Conservation (phyloP, 345 rosid genomes). For the Eucalyptus erythrocorys region DNA sequence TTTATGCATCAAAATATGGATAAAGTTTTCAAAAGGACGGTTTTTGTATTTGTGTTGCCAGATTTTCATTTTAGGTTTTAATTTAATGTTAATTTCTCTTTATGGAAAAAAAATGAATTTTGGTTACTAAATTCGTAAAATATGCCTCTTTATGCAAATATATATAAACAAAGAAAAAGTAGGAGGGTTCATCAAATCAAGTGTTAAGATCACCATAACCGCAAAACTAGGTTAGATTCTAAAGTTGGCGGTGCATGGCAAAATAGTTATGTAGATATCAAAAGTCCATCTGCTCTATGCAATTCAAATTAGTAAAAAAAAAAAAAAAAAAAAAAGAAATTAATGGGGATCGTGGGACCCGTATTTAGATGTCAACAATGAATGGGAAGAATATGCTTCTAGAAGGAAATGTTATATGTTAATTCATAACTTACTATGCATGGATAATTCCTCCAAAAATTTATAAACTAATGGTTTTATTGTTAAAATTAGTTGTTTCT, state of each 20-base stretch:
- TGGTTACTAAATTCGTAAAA: neutral
- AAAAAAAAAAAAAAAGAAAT: too few relatives aligned
- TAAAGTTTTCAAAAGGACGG: too few relatives aligned
- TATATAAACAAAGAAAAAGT: too few relatives aligned
- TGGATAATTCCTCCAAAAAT: too few relatives aligned
- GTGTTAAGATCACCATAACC: neutral
- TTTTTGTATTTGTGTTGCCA: neutral
- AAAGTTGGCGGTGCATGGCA: neutral
- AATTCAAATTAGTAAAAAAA: neutral
- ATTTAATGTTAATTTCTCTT: neutral
- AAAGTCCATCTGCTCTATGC: neutral
- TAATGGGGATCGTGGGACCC: neutral
- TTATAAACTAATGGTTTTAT: too few relatives aligned
- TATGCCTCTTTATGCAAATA: neutral
- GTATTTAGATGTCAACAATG: too few relatives aligned
- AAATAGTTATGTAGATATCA: neutral
- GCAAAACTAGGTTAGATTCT: too few relatives aligned
- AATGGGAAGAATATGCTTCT: neutral
- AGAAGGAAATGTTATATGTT: too few relatives aligned
- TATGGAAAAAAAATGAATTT: too few relatives aligned
- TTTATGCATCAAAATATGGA: neutral
- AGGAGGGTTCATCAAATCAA: too few relatives aligned
- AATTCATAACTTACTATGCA: neutral
- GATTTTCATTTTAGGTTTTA: neutral
- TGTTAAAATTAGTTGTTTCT: too few relatives aligned